Evolutionary conservation across 306 rosid species (phyloP).

Genomic region (Neltuma alba): DNA sequence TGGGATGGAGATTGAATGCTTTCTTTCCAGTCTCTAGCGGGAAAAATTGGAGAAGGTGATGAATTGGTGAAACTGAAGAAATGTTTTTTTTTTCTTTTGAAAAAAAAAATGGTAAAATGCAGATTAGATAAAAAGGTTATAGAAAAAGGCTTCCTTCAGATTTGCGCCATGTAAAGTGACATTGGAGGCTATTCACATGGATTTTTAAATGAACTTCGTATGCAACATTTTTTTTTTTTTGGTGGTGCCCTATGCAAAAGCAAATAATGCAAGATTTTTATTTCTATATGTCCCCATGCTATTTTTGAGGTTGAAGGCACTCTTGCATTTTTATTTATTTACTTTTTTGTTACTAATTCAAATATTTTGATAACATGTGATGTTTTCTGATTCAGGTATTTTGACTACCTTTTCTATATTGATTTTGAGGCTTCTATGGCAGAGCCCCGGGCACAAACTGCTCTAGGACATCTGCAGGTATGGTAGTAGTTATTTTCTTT

Average conservation of each 20-base stretch:
- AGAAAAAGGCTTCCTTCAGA: background rate
- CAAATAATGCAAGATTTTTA: background rate
- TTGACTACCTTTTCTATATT: slow-evolving; percentile 60
- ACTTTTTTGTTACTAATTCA: background rate
- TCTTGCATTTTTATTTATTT: background rate
- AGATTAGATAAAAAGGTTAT: background rate
- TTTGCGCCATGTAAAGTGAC: background rate
- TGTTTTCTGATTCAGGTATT: slow-evolving; percentile 44
- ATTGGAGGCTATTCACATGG: background rate
- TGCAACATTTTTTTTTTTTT: background rate
- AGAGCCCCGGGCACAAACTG: slow-evolving; percentile 60
- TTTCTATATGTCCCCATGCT: background rate
- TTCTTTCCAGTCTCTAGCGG: background rate
- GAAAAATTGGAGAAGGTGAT: background rate
- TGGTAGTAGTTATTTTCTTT: slow-evolving; percentile 30
- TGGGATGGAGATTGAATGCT: background rate
- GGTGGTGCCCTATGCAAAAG: background rate
- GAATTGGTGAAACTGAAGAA: background rate
- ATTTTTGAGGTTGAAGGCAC: background rate
- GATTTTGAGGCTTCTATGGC: slow-evolving; percentile 68
- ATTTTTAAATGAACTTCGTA: background rate
- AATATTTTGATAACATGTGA: slow-evolving; percentile 11
- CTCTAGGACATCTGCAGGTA: slow-evolving; percentile 60
- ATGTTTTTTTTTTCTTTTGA: background rate
- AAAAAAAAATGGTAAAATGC: background rate